These are phyloP conservation scores for Magnusiomyces fungicola DNA, from an alignment of 1,139 yeast species.

Conservation along the genomic window DNA sequence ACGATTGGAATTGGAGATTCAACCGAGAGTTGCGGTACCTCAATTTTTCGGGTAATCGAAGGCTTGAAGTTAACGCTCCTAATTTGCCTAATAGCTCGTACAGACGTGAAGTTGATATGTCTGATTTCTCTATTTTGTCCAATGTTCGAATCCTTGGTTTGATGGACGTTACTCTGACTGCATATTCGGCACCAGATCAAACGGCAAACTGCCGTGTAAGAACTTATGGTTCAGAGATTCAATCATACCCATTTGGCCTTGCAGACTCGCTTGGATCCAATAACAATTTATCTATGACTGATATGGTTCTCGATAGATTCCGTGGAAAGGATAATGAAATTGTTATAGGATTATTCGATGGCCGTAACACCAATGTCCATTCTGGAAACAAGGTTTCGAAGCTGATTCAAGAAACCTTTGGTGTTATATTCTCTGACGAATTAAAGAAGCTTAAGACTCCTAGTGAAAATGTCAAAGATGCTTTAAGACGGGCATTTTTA, in stretches of 20 bases:
- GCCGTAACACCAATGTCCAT: constrained; percentile 47
- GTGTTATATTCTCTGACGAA: constrained; percentile 56
- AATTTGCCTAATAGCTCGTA: constrained; percentile 35
- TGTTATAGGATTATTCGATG: constrained; percentile 80
- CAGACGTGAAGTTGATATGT: constrained; percentile 41
- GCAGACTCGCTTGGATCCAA: constrained; percentile 77
- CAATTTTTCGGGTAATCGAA: constrained; percentile 85
- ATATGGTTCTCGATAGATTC: constrained; percentile 79
- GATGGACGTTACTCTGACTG: constrained; percentile 91
- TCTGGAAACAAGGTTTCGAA: constrained; percentile 57
- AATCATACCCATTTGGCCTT: constrained; percentile 79
- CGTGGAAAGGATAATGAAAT: constrained; percentile 71
- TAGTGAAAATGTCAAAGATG: constrained; percentile 48
- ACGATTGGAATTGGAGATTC: constrained; percentile 97
- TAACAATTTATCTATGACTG: constrained; percentile 65
- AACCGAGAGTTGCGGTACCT: constrained; percentile 69
- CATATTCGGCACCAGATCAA: constrained; percentile 81
- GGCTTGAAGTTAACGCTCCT: constrained; percentile 75
- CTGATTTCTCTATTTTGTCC: constrained; percentile 69
- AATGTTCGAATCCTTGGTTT: constrained; percentile 71
- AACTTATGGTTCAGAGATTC: constrained; percentile 81
- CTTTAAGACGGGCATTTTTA: constrained; percentile 72
- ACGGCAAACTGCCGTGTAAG: constrained; percentile 76
- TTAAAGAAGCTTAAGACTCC: constrained; percentile 43
- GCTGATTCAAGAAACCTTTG: constrained; percentile 66